phyloP scores from a whole-genome alignment of 345 rosid genomes.

The Cardamine chenopodiifolia region DNA sequence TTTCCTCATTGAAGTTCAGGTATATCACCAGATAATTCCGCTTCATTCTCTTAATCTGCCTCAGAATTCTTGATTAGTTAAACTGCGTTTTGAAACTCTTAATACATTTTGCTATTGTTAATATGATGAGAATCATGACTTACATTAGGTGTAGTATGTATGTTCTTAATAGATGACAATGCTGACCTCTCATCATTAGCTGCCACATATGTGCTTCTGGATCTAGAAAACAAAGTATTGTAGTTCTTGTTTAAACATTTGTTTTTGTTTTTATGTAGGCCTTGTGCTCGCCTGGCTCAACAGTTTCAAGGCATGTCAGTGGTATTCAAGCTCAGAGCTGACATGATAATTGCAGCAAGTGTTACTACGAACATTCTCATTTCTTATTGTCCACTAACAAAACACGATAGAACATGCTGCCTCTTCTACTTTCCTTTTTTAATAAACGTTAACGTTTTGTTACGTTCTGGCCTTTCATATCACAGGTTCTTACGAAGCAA shows the following conservation, averaged over 20 bases:
- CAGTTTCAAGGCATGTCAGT: constrained; percentile 70
- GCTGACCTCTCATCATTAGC: constrained; percentile 15
- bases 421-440: neutral
- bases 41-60: constrained; percentile 5
- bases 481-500: constrained; percentile 92
- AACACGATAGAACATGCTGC: neutral
- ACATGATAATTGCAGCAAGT: constrained; percentile 90
- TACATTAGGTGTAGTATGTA: neutral
- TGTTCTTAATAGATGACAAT: neutral
- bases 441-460: neutral
- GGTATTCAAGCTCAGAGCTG: constrained; percentile 89
- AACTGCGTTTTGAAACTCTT: constrained; percentile 23
- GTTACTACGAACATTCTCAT: constrained; percentile 2
- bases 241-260: constrained; percentile 14
- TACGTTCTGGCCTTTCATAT: constrained; percentile 3
- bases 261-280: constrained; percentile 54
- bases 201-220: no score
- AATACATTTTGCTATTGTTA: neutral
- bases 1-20: constrained; percentile 94
- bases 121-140: constrained; percentile 19
- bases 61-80: neutral
- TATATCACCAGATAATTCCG: constrained; percentile 15
- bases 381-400: constrained; percentile 11
- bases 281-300: constrained; percentile 68
- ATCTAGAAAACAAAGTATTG: neutral